phyloP scores from a whole-genome alignment of 805 yeast genomes.

The Ogataea parapolymorpha region DNA sequence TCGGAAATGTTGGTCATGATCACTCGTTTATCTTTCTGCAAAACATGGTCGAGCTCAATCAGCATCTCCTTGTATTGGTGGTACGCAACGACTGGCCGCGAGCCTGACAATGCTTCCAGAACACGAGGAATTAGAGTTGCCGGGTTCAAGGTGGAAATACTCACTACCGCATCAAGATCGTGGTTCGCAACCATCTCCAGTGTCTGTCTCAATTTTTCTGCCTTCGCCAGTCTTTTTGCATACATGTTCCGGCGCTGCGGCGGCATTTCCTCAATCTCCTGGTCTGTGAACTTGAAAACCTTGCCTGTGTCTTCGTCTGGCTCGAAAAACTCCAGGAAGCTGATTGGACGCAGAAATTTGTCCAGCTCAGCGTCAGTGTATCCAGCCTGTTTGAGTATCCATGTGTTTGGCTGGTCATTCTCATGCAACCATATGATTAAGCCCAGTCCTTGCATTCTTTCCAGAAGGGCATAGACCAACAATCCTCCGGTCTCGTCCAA shows the following conservation, averaged over 20 bases:
- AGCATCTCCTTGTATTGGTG: slow-evolving; percentile 77
- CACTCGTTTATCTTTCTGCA: slow-evolving; percentile 63
- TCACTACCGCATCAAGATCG: slow-evolving; percentile 71
- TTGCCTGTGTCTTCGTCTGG: slow-evolving; percentile 59
- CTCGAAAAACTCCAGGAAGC: slow-evolving; percentile 75
- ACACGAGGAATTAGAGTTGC: slow-evolving; percentile 61
- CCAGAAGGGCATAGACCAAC: slow-evolving; percentile 80
- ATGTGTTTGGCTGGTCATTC: slow-evolving; percentile 86
- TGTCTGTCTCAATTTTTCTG: slow-evolving; percentile 45
- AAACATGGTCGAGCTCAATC: slow-evolving; percentile 67
- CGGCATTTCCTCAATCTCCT: slow-evolving; percentile 53
- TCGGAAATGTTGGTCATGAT: slow-evolving; percentile 83
- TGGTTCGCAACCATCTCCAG: slow-evolving; percentile 48
- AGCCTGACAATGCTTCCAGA: slow-evolving; percentile 69
- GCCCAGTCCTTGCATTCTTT: slow-evolving; percentile 81
- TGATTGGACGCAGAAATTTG: slow-evolving; percentile 63
- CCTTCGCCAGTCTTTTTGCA: slow-evolving; percentile 59
- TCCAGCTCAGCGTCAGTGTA: slow-evolving; percentile 50
- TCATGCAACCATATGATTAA: slow-evolving; percentile 76
- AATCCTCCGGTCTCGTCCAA: slow-evolving; percentile 95
- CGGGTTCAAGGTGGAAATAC: slow-evolving; percentile 69
- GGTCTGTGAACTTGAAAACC: slow-evolving; percentile 44
- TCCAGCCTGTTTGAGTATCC: slow-evolving; percentile 65
- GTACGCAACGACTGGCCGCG: slow-evolving; percentile 82
- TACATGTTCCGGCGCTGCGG: slow-evolving; percentile 64